Evolutionary conservation across 1,139 yeast species (phyloP).

Genomic region (Keqinozyma sinolaborantium): DNA sequence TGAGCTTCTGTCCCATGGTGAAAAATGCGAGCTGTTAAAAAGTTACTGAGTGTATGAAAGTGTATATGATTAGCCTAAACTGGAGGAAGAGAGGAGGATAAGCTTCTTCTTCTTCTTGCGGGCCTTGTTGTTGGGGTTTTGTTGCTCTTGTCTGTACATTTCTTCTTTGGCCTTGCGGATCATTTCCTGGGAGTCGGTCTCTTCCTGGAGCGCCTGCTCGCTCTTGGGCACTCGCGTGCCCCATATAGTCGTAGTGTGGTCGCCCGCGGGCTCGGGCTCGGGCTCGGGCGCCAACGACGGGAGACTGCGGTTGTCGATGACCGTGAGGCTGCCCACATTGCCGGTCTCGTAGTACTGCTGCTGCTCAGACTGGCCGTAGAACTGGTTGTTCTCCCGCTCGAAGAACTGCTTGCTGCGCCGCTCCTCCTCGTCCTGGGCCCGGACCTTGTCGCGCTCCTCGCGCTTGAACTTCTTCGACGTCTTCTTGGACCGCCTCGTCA

Average conservation of each 20-base stretch:
- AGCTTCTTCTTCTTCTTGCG: conserved; percentile 36
- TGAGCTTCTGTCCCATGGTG: conserved; percentile 6
- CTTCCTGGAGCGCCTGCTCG: conserved; percentile 34
- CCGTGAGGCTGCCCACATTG: conserved; percentile 28
- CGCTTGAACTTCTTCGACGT: conserved; percentile 51
- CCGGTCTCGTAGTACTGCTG: conserved; percentile 13
- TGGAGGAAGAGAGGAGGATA: conserved; percentile 16
- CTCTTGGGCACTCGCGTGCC: conserved; percentile 52
- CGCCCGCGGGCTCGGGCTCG: conserved; percentile 11
- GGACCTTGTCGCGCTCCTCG: conserved; percentile 63
- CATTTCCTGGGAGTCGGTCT: conserved; percentile 48
- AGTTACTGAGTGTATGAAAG: too few relatives aligned
- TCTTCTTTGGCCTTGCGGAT: conserved; percentile 48
- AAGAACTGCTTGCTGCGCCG: conserved; percentile 52
- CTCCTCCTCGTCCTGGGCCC: conserved; percentile 65
- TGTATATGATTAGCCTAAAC: background rate
- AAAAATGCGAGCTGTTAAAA: background rate
- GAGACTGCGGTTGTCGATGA: conserved; percentile 26
- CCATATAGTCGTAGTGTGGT: conserved; percentile 52
- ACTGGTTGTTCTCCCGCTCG: conserved; percentile 49
- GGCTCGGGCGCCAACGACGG: conserved; percentile 15
- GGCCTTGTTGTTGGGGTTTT: conserved; percentile 18
- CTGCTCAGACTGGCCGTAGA: conserved; percentile 16
- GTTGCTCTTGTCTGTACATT: conserved; percentile 26
- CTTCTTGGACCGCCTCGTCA: conserved; percentile 55